Conservation (phyloP, 805 yeast species). For the Debaryomyces tyrocola region DNA sequence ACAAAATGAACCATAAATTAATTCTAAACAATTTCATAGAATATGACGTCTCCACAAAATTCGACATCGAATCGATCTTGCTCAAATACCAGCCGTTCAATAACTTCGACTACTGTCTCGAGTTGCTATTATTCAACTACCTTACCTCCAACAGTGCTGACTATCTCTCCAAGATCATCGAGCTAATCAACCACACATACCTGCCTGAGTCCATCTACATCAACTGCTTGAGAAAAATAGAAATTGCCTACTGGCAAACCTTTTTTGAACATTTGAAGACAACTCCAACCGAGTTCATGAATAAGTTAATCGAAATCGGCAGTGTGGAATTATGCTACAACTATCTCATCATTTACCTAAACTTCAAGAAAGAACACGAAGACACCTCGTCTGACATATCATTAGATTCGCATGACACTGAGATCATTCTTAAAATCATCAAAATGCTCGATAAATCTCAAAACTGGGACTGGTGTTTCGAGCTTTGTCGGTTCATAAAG, state of each 20-base stretch:
- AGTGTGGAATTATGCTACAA: constrained; percentile 52
- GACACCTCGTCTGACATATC: constrained; percentile 15
- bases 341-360: constrained; percentile 51
- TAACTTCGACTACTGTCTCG: constrained; percentile 50
- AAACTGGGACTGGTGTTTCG: constrained; percentile 54
- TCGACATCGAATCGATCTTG: constrained; percentile 26
- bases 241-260: constrained; percentile 52
- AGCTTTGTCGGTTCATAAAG: constrained; percentile 53
- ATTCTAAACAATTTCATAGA: constrained; percentile 49
- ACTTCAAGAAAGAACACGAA: constrained; percentile 44
- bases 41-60: constrained; percentile 38
- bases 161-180: constrained; percentile 15
- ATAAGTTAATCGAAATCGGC: constrained; percentile 36
- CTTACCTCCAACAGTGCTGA: constrained; percentile 25
- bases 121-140: constrained; percentile 45
- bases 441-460: constrained; percentile 40
- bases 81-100: constrained; percentile 38
- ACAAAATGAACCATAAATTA: constrained; percentile 38
- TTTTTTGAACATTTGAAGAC: constrained; percentile 43
- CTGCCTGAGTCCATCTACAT: constrained; percentile 39
- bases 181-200: constrained; percentile 17
- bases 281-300: constrained; percentile 47
- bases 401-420: constrained; percentile 34
- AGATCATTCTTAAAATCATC: constrained; percentile 43
- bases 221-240: constrained; percentile 60